These are phyloP conservation scores for Nannochloropsis salina DNA, from an alignment of 108 stramenopile species.

Conservation along the genomic window DNA sequence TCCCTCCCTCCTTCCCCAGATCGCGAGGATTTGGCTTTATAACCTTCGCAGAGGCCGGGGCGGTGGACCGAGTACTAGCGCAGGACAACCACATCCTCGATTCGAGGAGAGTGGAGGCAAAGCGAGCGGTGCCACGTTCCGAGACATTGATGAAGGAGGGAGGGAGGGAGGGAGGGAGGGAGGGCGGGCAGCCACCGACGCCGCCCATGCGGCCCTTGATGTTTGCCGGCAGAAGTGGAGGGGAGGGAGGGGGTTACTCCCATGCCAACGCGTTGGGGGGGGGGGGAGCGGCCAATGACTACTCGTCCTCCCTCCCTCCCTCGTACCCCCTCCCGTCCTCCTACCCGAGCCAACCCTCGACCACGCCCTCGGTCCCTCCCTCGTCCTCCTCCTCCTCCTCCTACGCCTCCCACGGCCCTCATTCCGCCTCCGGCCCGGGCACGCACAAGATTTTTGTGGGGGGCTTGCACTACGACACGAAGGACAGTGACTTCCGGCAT, in stretches of 20 bases:
- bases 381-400: conserved; percentile 3
- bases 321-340: no score
- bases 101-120: conserved; percentile 53
- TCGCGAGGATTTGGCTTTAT: conserved; percentile 59
- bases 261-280: background rate
- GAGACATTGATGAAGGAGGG: conserved; percentile 28
- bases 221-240: background rate
- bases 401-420: background rate
- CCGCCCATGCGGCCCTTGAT: background rate
- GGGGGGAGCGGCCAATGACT: background rate
- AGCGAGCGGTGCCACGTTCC: conserved; percentile 56
- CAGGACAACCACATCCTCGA: conserved; percentile 54
- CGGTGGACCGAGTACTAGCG: conserved; percentile 49
- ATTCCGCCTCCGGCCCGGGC: background rate
- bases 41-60: conserved; percentile 46
- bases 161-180: background rate
- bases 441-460: conserved; percentile 53
- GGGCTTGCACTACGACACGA: conserved; percentile 56
- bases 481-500: conserved; percentile 45
- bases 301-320: background rate
- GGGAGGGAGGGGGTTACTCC: background rate
- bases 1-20: background rate
- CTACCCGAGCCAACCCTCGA: no score
- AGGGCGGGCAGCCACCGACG: background rate
- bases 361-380: no score